These are phyloP conservation scores for Phellopilus nigrolimitatus DNA, from an alignment of 1,284 basidiomycete species.

Conservation along the genomic window DNA sequence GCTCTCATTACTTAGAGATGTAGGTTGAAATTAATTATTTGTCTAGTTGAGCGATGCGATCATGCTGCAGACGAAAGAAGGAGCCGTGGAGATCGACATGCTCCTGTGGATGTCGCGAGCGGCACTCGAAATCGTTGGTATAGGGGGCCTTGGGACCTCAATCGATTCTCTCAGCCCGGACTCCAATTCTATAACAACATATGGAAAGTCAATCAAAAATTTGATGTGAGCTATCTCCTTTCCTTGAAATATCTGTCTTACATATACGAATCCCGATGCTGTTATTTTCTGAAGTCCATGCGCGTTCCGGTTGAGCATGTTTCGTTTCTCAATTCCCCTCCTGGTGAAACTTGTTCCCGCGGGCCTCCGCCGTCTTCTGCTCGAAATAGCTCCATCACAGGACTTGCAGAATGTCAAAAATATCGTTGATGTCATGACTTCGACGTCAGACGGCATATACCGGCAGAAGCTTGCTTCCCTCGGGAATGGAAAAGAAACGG, in stretches of 20 bases:
- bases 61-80: constrained; percentile 12
- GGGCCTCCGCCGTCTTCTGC: constrained; percentile 16
- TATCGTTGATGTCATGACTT: constrained; percentile 18
- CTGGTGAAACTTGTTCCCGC: constrained; percentile 16
- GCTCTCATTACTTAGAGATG: background rate
- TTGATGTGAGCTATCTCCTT: constrained; percentile 16
- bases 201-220: constrained; percentile 20
- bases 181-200: constrained; percentile 15
- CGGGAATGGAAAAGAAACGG: constrained; percentile 13
- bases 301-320: constrained; percentile 20
- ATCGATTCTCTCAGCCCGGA: constrained; percentile 19
- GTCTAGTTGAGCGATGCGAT: constrained; percentile 16
- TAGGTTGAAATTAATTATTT: no score
- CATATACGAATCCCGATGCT: background rate
- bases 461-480: constrained; percentile 16
- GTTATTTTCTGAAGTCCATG: constrained; percentile 10
- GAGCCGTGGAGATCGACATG: constrained; percentile 18
- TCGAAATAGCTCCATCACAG: constrained; percentile 14
- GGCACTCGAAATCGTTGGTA: constrained; percentile 20
- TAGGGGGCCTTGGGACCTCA: constrained; percentile 19
- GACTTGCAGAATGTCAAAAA: constrained; percentile 18
- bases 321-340: constrained; percentile 19
- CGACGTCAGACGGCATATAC: constrained; percentile 18
- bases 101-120: constrained; percentile 21
- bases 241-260: no score